Base-by-base conservation (phyloP, 345 rosid genomes). In the Aquilaria malaccensis region DNA sequence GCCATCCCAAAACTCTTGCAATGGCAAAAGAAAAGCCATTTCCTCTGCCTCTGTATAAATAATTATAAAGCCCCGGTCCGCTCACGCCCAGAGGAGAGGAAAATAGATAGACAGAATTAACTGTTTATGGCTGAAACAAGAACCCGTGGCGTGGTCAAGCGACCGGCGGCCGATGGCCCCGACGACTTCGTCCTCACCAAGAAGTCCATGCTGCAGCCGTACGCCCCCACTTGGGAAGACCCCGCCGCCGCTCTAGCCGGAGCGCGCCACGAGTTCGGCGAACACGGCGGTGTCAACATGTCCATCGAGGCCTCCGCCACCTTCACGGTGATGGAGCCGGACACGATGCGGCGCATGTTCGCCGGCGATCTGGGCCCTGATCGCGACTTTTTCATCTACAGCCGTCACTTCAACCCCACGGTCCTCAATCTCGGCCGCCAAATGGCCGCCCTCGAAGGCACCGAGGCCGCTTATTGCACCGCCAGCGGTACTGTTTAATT, bases 301-400 rank as follows among this genome's bases (percentile, higher is more conserved):
- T 94, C 99, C 0, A 94, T 88, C 58, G 99, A 94, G 73, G 96
- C 97, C 52, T 94, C 97, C n/a, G 99, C 95, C 65, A 88, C 96
- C 59, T 94, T 94, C 86, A 90, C 97, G 51, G 99, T 88, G 68
- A 90, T 94, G 95, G 99, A 94, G 74, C 88, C 99, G 0, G 97
- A 88, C 32, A 94, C 95, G 55, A 86, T 94, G 97, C 75, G 83
- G 55, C 86, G 91, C 33, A 82, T 94, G 91, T 94, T 94, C 75
- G 0, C 93, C 64, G 96, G 97, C 37, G 97, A 94, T 60, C 85
- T 90, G n/a, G 99, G 97, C 13, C 88, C 99, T 9, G 96, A 94
- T 56, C 88, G 93, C 10, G 95, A 94, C 73, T 94, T 90, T 78
- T 94, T 83, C 74, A 81, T 94, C 64, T 94, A 88, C 67, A 94